A percentile compares a stretch with the other conserved stretches of the same genome.
Conservation (phyloP, 1,284 basidiomycete genomes). For the Trichosporon asahii region DNA sequence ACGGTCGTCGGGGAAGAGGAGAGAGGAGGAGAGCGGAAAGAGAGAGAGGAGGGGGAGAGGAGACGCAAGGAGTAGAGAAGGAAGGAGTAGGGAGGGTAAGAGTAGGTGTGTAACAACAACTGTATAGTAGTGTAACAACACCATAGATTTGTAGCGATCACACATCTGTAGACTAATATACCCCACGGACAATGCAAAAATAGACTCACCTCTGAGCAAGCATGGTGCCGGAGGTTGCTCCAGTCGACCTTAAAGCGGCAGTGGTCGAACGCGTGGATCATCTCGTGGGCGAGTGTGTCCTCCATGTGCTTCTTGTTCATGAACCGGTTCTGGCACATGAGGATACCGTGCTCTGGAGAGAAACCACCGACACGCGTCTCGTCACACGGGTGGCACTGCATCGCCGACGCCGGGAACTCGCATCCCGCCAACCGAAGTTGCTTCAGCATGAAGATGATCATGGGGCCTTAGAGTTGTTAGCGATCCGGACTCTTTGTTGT, state of each 20-base stretch:
- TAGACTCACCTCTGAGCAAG: constrained; percentile 80
- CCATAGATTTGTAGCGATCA: neutral
- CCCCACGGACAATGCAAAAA: neutral
- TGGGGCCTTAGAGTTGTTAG: constrained; percentile 69
- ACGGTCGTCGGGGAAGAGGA: no score
- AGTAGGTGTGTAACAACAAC: no score
- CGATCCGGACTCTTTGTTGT: no score
- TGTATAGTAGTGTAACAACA: neutral
- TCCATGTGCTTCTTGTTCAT: constrained; percentile 83
- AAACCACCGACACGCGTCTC: constrained; percentile 75
- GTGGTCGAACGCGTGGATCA: constrained; percentile 95
- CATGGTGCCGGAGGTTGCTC: constrained; percentile 85
- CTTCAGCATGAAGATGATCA: constrained; percentile 81
- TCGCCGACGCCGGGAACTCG: constrained; percentile 62
- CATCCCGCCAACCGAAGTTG: constrained; percentile 69
- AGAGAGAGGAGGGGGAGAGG: neutral
- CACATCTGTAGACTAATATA: neutral
- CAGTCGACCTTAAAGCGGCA: constrained; percentile 91
- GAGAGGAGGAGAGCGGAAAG: neutral
- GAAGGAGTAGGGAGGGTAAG: neutral
- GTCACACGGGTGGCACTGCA: constrained; percentile 80
- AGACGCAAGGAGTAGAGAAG: neutral
- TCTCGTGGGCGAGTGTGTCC: constrained; percentile 86
- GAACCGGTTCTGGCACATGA: constrained; percentile 79
- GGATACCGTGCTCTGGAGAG: constrained; percentile 68